Conservation (phyloP, 1,284 basidiomycete species). For the Mycosarcoma maydis region DNA sequence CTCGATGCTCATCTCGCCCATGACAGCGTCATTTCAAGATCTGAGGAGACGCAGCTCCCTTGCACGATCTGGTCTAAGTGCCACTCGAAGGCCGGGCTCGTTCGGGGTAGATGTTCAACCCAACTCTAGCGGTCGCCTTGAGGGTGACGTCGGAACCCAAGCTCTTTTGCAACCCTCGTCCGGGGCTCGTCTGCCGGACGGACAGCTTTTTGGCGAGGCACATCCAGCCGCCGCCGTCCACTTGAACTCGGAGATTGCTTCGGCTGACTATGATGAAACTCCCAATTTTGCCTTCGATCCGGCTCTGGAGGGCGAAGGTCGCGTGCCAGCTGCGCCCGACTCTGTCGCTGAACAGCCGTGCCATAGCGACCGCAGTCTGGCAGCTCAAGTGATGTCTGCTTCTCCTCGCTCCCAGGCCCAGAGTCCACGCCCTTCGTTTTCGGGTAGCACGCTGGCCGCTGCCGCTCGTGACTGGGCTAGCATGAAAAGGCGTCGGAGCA, state of each 20-base stretch:
- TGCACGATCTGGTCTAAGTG: conserved; percentile 4
- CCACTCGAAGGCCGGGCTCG: conserved; percentile 11
- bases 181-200: conserved; percentile 6
- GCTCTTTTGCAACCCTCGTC: not conserved
- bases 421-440: conserved; percentile 38
- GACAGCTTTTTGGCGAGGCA: conserved; percentile 24
- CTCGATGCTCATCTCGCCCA: conserved; percentile 42
- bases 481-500: conserved; percentile 25
- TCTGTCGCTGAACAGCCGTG: not conserved
- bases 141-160: not conserved
- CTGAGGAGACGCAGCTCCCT: conserved; percentile 30
- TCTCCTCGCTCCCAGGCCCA: conserved; percentile 1
- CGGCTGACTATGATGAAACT: not conserved
- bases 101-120: conserved; percentile 10
- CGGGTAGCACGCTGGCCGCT: conserved; percentile 39
- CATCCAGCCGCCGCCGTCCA: conserved; percentile 15
- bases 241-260: conserved; percentile 1
- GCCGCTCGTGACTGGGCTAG: conserved; percentile 46
- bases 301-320: conserved; percentile 25
- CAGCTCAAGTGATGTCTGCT: not conserved
- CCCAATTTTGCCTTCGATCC: conserved; percentile 27
- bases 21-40: conserved; percentile 28
- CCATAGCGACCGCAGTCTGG: not conserved
- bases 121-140: not conserved
- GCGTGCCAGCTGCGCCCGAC: not conserved